These are phyloP conservation scores for Diplodia seriata DNA, from an alignment of 2,329 filamentous ascomycete genomes.

Conservation along the genomic window DNA sequence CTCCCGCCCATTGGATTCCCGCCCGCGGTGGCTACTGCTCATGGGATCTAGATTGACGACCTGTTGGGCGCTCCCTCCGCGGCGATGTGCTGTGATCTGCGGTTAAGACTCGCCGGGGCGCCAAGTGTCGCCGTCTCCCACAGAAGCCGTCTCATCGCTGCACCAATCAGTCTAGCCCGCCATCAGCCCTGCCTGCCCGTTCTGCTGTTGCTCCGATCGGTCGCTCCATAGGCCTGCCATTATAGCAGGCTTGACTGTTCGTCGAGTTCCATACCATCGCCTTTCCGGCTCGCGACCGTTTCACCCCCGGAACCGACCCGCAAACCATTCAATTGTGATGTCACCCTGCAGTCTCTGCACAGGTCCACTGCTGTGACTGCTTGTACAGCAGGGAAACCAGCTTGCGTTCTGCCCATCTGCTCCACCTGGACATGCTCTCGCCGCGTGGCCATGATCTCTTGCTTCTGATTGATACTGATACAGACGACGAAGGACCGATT, in stretches of 20 bases:
- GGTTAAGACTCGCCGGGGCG: conserved; percentile 13
- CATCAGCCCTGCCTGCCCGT: background rate
- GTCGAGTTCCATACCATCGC: conserved; percentile 20
- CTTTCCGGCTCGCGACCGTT: conserved; percentile 18
- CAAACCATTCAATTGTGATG: conserved; percentile 26
- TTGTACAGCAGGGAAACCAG: background rate
- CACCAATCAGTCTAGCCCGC: conserved; percentile 4
- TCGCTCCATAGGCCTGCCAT: conserved; percentile 1
- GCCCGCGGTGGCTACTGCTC: background rate
- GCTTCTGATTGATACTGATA: background rate
- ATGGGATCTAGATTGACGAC: conserved; percentile 10
- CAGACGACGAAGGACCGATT: background rate
- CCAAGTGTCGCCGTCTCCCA: conserved; percentile 20
- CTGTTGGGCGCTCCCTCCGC: conserved; percentile 7
- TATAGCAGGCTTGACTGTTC: conserved; percentile 19
- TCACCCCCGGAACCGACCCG: conserved; percentile 19
- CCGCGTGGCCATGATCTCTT: background rate
- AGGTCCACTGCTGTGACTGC: background rate
- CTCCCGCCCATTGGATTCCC: conserved; percentile 12
- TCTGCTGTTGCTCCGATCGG: conserved; percentile 7
- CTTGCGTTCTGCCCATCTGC: background rate
- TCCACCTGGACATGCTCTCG: background rate
- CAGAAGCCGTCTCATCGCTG: conserved; percentile 15
- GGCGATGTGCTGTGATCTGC: conserved; percentile 16
- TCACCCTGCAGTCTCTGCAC: conserved; percentile 17